Percentiles rank a stretch among this genome's conserved stretches.
phyloP scores from a whole-genome alignment of 345 rosid genomes.

The Citrus reticulata region DNA sequence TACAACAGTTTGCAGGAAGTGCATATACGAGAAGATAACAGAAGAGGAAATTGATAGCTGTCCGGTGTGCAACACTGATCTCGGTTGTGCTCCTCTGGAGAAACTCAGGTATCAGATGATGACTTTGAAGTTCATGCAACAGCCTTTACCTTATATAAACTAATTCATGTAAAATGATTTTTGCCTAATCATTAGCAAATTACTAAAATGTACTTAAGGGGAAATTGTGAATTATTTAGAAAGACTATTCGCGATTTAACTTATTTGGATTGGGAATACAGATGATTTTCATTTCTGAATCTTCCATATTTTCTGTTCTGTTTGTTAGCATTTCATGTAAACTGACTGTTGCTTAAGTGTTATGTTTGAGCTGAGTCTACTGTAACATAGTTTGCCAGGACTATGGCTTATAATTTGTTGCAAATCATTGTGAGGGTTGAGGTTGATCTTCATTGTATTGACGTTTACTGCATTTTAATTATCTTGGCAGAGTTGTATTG shows the following conservation, averaged over 20 bases:
- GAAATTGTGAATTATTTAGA: not conserved
- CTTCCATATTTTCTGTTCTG: not conserved
- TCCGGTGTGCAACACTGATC: conserved; percentile 37
- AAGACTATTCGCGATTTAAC: not conserved
- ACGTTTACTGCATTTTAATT: not conserved
- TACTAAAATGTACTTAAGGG: not conserved
- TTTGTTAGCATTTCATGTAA: not conserved
- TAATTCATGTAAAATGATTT: not conserved
- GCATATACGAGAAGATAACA: conserved; percentile 37
- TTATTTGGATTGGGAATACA: not conserved
- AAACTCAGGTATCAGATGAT: conserved; percentile 43
- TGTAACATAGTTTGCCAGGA: not conserved
- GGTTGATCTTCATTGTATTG: not conserved
- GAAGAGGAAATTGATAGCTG: conserved; percentile 28
- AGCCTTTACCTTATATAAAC: not conserved
- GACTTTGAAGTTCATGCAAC: not conserved
- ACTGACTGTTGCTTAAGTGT: not conserved
- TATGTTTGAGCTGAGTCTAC: not conserved
- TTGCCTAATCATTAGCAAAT: not conserved
- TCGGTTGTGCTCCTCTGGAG: conserved; percentile 43
- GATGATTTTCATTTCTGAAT: not conserved
- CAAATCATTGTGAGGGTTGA: not conserved
- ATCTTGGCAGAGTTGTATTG: not conserved
- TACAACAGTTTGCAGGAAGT: conserved; percentile 46
- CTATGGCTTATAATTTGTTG: not conserved